phyloP scores from a whole-genome alignment of 192 early-diverging fungal species.

The Backusella parvicylindrica region DNA sequence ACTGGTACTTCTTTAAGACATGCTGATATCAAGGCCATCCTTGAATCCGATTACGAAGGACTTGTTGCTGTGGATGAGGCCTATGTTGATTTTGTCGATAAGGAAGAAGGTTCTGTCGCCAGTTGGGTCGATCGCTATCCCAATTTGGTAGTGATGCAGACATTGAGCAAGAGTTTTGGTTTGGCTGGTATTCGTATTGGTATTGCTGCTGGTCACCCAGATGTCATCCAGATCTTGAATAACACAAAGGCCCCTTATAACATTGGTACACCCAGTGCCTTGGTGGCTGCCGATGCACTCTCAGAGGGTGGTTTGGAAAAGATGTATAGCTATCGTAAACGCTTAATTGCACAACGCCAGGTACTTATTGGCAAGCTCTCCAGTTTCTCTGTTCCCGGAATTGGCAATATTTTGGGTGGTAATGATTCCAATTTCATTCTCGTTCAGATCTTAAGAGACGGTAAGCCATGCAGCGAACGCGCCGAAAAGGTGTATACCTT shows the following conservation, averaged over 20 bases:
- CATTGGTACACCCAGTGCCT: slow-evolving; percentile 84
- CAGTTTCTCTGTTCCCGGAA: slow-evolving; percentile 47
- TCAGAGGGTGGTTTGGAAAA: slow-evolving; percentile 58
- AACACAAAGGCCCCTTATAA: slow-evolving; percentile 99
- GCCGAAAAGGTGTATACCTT: slow-evolving; percentile 75
- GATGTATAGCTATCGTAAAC: slow-evolving; percentile 62
- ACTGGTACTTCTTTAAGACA: slow-evolving; percentile 82
- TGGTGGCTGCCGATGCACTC: slow-evolving; percentile 78
- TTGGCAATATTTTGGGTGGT: slow-evolving; percentile 78
- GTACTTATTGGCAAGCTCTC: slow-evolving; percentile 60
- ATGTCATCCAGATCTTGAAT: slow-evolving; percentile 88
- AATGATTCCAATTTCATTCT: slow-evolving; percentile 97
- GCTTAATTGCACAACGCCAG: slow-evolving; percentile 64
- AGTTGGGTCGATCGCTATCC: slow-evolving; percentile 81
- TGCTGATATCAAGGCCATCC: slow-evolving; percentile 61
- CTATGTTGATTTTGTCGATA: slow-evolving; percentile 92
- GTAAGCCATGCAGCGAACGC: slow-evolving; percentile 62
- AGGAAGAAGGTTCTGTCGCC: slow-evolving; percentile 67
- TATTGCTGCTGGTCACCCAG: slow-evolving; percentile 73
- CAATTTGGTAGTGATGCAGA: slow-evolving; percentile 96
- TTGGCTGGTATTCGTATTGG: slow-evolving; percentile 95
- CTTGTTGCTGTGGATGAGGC: slow-evolving; percentile 99
- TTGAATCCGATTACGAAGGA: slow-evolving; percentile 72
- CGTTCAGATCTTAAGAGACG: slow-evolving; percentile 67
- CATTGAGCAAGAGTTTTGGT: slow-evolving; percentile 97